Evolutionary conservation across 768 basidiomycete genomes (phyloP).

Genomic region (Podaxis sp.): DNA sequence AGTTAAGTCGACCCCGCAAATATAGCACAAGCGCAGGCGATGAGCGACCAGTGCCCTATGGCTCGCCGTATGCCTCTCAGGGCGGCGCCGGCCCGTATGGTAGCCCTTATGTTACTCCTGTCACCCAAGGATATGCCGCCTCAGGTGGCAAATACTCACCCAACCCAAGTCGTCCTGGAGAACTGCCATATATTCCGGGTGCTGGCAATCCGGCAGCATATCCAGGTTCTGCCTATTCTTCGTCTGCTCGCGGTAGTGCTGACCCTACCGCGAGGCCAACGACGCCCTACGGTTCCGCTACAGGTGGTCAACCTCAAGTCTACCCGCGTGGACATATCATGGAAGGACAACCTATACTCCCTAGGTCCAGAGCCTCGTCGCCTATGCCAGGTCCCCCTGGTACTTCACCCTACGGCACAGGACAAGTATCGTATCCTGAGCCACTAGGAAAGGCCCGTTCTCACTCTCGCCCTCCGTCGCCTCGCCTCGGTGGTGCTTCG

Average conservation of each 20-base stretch:
- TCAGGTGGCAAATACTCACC: slow-evolving; percentile 19
- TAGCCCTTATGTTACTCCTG: slow-evolving; percentile 29
- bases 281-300: slow-evolving; percentile 38
- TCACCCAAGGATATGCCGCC: slow-evolving; percentile 19
- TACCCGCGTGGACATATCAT: slow-evolving; percentile 60
- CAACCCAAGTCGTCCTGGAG: slow-evolving; percentile 43
- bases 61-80: not conserved
- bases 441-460: slow-evolving; percentile 20
- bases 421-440: slow-evolving; percentile 20
- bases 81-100: slow-evolving; percentile 26
- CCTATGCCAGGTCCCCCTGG: slow-evolving; percentile 45
- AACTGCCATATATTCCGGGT: slow-evolving; percentile 36
- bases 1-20: slow-evolving; percentile 42
- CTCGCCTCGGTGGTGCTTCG: slow-evolving; percentile 27
- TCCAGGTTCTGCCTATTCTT: slow-evolving; percentile 28
- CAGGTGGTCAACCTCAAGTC: slow-evolving; percentile 28
- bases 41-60: slow-evolving; percentile 10
- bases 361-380: slow-evolving; percentile 45
- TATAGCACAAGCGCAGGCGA: slow-evolving; percentile 41
- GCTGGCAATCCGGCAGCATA: slow-evolving; percentile 29
- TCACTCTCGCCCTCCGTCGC: slow-evolving; percentile 20
- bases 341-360: slow-evolving; percentile 52
- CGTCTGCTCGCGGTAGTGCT: slow-evolving; percentile 32
- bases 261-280: slow-evolving; percentile 41
- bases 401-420: slow-evolving; percentile 15